Evolutionary conservation across 805 yeast species (phyloP), one percentile per base, ranked within the genome.

Genomic region (Monosporozyma siamensis): DNA sequence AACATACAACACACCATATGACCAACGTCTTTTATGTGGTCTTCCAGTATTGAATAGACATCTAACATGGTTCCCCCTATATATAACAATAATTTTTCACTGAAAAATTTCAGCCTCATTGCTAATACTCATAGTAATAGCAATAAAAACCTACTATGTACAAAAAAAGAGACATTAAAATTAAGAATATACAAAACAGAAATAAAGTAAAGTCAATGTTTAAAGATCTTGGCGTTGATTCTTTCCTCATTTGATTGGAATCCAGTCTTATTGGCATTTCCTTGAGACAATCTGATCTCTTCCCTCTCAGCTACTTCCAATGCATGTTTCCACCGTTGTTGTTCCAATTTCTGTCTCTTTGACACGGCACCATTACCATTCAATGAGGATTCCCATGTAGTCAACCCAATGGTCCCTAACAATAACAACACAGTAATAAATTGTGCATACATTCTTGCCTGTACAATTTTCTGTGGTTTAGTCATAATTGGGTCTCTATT

Each of bases 371-470:
- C 25, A 18, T 37, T 64, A 43, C 69, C 69, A 48, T 64, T 74
- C 49, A 74, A 61, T 50, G 77, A 72, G 49, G 74, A 78, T 52
- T 82, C 87, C 49, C 77, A 80, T 64, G 78, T 72, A 36, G 80
- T 70, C 50, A 80, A 64, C 40, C 78, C 78, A 55, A 86, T 72
- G 0, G 92, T 77, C 18, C 79, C 87, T 42, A 85, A 63, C 49
- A 85, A 65, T 47, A 85, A 65, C 9, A 74, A 73, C 42, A 86
- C 88, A 1, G 95, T 82, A 42, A 83, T 64, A 49, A 82, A 84
- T 63, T 86, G 95, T 9, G 95, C 95, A 58, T 85, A 85, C 83
- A 85, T 85, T 74, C 95, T 79, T 25, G 94, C 94, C 59, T 82
- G 89, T 26, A 82, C 92, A 39, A 83, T 76, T 61, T 83, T 86